Base-by-base conservation (phyloP, 192 early-diverging fungal species). In the Umbelopsis isabellina region DNA sequence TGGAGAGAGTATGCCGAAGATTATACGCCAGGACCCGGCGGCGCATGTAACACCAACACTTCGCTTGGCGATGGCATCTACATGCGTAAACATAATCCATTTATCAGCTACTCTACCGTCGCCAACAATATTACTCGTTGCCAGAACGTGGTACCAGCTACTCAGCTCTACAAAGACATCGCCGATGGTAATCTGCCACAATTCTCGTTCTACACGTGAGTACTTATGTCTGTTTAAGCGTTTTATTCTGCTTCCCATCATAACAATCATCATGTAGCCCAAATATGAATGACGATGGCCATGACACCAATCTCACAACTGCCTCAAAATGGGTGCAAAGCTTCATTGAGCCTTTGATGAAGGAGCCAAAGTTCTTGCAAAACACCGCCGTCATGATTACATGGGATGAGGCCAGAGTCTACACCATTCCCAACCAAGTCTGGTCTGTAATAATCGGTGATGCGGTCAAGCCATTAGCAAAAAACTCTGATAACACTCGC, bases 1-100 rank as follows among this genome's bases (percentile, higher is more conserved):
- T 88, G 87, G 87, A 83, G 77, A 51, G 46, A 73, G 21, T 87
- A 88, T 77, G 73, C 79, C 45, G 80, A 87, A 67, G 67, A 68
- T 48, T 88, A 83, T 66, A 77, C 79, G 22, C 27, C 46, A 4
- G 30, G 49, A 4, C 22, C 45, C n/a, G 12, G 15, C 10, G 53
- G 46, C n/a, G 41, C 18, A 12, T 49, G 44, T 45, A 11, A 20
- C 20, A 46, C 22, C n/a, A 33, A 41, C 16, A 53, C 61, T 33
- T 22, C 35, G 4, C 15, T 30, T 18, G 11, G 27, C 2, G 15
- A 25, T 12, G 30, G n/a, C 49, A 10, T 46, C 21, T 69, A 69
- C 27, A 22, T 16, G 20, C 69, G 78, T 1, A 79, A 75, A 23
- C 80, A 83, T 75, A 83, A 67, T 51, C 82, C 82, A 45, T 80